phyloP scores from a whole-genome alignment of 257 asterid species.

The Solanum peruvianum region DNA sequence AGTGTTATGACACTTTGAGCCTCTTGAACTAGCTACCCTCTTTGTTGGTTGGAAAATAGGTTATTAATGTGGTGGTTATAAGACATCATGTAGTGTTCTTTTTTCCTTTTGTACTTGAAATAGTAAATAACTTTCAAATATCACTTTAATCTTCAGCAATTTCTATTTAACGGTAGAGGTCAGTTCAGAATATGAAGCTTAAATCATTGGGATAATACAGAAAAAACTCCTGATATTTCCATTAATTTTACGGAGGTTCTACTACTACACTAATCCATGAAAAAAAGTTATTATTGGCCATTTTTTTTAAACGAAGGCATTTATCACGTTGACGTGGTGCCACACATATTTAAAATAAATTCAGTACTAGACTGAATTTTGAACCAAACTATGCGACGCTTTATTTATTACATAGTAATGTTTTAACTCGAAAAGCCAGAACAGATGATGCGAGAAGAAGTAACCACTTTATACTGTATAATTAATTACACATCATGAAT shows the following conservation, averaged over 20 bases:
- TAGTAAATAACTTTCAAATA: not conserved
- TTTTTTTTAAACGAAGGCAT: too few relatives aligned
- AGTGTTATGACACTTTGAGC: not conserved
- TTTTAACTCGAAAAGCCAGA: not conserved
- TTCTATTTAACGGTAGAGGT: not conserved
- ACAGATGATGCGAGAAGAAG: not conserved
- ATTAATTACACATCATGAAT: not conserved
- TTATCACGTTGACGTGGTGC: not conserved
- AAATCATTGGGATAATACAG: not conserved
- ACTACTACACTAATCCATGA: not conserved
- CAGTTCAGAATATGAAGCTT: too few relatives aligned
- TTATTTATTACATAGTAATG: not conserved
- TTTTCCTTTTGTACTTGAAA: not conserved
- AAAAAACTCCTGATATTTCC: not conserved
- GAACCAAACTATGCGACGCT: not conserved
- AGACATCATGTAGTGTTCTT: not conserved
- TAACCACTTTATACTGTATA: not conserved
- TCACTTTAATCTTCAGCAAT: not conserved
- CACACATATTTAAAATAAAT: not conserved
- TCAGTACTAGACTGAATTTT: not conserved
- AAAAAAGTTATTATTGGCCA: not conserved
- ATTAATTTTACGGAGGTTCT: not conserved
- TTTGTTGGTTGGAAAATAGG: not conserved
- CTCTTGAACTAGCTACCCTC: not conserved
- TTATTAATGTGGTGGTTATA: not conserved